These are phyloP conservation scores for Naganishia vishniacii DNA, from an alignment of 768 basidiomycete species.

Conservation along the genomic window DNA sequence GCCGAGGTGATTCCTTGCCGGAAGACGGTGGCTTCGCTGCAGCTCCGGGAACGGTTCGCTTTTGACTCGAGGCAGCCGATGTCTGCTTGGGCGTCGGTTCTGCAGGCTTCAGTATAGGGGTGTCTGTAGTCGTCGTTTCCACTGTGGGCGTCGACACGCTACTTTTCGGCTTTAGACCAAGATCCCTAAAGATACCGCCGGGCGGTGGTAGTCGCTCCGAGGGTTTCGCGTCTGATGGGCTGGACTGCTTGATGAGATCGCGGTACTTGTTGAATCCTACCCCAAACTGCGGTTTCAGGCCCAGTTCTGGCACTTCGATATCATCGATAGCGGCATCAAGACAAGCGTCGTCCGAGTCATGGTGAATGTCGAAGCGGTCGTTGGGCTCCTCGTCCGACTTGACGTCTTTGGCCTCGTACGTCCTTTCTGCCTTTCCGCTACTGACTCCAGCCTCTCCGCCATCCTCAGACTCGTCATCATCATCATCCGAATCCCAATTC, in stretches of 20 bases:
- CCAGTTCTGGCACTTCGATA: conserved; percentile 10
- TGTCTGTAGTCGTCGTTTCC: neutral
- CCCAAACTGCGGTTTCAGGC: conserved; percentile 3
- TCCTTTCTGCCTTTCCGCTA: neutral
- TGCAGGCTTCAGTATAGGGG: neutral
- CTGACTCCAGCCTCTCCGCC: conserved; percentile 34
- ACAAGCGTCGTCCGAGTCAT: neutral
- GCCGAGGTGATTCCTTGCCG: neutral
- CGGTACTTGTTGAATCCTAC: conserved; percentile 13
- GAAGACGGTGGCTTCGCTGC: neutral
- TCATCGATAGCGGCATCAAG: conserved; percentile 6
- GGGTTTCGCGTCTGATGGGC: neutral
- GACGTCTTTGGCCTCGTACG: neutral
- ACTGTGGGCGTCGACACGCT: neutral
- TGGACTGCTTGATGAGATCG: neutral
- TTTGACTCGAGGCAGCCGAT: neutral
- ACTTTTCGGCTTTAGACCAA: conserved; percentile 8
- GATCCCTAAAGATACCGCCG: conserved; percentile 12
- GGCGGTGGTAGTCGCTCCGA: neutral
- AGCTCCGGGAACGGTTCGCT: conserved; percentile 11
- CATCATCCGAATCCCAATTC: conserved; percentile 75
- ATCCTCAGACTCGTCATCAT: conserved; percentile 61
- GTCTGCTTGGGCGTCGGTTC: neutral
- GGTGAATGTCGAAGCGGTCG: conserved; percentile 8
- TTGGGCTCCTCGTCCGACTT: neutral